Percentiles rank a stretch among this genome's conserved stretches.
Conservation (phyloP, 129 eudicot genomes). For the Lactuca sativa region DNA sequence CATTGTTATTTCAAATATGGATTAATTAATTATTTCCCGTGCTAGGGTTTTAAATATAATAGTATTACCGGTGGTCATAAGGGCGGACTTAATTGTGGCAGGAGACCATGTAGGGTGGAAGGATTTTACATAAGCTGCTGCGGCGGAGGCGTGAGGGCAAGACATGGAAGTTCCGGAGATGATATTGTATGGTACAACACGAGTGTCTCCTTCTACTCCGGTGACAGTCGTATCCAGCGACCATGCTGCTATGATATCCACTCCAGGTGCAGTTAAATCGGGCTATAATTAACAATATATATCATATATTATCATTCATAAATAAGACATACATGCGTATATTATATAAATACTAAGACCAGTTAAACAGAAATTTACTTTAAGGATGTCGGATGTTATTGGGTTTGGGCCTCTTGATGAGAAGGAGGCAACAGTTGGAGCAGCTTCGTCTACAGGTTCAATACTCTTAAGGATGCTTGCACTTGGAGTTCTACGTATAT, state of each 20-base stretch:
- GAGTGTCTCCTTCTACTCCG: constrained; percentile 37
- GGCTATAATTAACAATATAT: constrained; percentile 36
- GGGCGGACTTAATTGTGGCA: constrained; percentile 63
- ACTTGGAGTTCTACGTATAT: constrained; percentile 25
- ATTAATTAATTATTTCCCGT: not conserved
- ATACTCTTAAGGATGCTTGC: constrained; percentile 44
- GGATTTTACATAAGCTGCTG: constrained; percentile 64
- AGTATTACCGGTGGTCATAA: constrained; percentile 53
- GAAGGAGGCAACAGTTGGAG: constrained; percentile 64
- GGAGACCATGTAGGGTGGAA: constrained; percentile 65
- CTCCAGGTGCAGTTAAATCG: constrained; percentile 69
- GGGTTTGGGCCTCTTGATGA: constrained; percentile 74
- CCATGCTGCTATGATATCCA: constrained; percentile 70
- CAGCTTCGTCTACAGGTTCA: constrained; percentile 37
- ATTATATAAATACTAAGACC: too few relatives aligned
- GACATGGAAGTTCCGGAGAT: constrained; percentile 70
- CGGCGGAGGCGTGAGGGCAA: constrained; percentile 66
- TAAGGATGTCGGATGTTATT: constrained; percentile 55
- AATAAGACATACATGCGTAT: not conserved
- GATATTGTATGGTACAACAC: constrained; percentile 49
- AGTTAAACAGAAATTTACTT: constrained; percentile 30
- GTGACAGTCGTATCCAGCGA: constrained; percentile 42
- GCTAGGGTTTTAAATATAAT: not conserved
- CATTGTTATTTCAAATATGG: not conserved
- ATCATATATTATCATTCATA: not conserved